A percentile compares a stretch with the other conserved stretches of the same genome.
Conservation (phyloP, 345 rosid species). For the Salix koriyanagi region DNA sequence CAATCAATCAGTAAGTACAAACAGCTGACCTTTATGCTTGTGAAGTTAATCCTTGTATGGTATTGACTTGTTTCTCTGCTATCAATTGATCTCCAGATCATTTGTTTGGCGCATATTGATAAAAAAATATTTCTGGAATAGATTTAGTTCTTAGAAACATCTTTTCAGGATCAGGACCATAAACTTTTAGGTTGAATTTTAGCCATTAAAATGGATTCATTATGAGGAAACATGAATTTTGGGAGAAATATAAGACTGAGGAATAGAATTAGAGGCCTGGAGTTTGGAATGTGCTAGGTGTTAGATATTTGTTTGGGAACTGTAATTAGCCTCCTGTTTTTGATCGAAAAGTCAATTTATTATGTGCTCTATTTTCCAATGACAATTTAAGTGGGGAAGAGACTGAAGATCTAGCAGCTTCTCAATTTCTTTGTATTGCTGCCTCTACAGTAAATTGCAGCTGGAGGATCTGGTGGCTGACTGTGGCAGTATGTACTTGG, state of each 20-base stretch:
- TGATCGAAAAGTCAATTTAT: not conserved
- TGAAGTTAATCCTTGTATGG: not conserved
- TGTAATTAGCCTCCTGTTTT: not conserved
- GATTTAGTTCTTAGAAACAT: no score
- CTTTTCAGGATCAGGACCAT: not conserved
- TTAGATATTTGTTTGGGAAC: not conserved
- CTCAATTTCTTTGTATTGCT: not conserved
- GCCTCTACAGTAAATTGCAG: no score
- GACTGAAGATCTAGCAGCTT: not conserved
- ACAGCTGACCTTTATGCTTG: not conserved
- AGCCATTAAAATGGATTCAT: not conserved
- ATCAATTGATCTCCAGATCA: not conserved
- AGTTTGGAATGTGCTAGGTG: not conserved
- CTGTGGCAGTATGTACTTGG: no score
- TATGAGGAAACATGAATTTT: not conserved
- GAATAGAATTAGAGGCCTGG: not conserved
- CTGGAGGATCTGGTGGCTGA: no score
- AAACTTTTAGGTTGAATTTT: not conserved
- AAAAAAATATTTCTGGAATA: not conserved
- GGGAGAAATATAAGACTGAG: not conserved
- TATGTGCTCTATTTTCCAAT: not conserved
- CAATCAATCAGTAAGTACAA: constrained; percentile 63
- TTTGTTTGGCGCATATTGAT: not conserved
- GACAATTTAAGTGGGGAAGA: not conserved
- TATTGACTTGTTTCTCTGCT: not conserved